Evolutionary conservation across 2,329 filamentous ascomycete species (phyloP).

Genomic region (Geosmithia flava): DNA sequence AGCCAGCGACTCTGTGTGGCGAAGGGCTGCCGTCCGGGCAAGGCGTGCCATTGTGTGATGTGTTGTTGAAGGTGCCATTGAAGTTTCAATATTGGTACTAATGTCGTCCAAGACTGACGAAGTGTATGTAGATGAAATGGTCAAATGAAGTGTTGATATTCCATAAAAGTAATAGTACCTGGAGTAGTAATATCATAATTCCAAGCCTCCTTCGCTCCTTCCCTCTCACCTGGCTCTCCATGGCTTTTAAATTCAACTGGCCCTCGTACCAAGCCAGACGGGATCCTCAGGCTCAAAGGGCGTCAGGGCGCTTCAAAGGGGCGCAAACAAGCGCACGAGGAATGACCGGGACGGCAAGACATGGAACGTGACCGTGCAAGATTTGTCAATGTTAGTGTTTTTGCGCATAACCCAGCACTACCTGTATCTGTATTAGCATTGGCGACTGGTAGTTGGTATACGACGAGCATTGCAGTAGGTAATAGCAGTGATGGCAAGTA

Average conservation of each 20-base stretch:
- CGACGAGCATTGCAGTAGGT: no score
- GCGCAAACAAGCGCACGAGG: neutral
- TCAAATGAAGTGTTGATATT: no score
- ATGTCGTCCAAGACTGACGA: no score
- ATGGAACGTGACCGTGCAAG: neutral
- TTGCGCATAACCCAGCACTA: no score
- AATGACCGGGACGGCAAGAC: neutral
- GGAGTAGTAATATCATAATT: no score
- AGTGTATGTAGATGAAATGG: no score
- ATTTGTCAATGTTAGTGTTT: neutral
- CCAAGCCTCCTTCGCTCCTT: no score
- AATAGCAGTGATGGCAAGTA: no score
- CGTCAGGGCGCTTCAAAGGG: neutral
- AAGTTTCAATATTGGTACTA: no score
- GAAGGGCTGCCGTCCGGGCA: conserved; percentile 1
- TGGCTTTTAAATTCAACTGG: neutral
- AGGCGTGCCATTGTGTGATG: conserved; percentile 11
- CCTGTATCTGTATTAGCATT: no score
- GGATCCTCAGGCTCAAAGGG: neutral
- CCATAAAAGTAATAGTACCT: no score
- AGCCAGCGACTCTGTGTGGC: neutral
- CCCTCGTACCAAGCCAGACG: neutral
- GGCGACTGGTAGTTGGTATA: no score
- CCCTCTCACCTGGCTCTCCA: neutral
- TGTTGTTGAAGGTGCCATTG: conserved; percentile 14